A percentile compares a stretch with the other conserved stretches of the same genome.
These are phyloP conservation scores for Lentinula detonsa DNA, from an alignment of 768 basidiomycete genomes.

Conservation along the genomic window DNA sequence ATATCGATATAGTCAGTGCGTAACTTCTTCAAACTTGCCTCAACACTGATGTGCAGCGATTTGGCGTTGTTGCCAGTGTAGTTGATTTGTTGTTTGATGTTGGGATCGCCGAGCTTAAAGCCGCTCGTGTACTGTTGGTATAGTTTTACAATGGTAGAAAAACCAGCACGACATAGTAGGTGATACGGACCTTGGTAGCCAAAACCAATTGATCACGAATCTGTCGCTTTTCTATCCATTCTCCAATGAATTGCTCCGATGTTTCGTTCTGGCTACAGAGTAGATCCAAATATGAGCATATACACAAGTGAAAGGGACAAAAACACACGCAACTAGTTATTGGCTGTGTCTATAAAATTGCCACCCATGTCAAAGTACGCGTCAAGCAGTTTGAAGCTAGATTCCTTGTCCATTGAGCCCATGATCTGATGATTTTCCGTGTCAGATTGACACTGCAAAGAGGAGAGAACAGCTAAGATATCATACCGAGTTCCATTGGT, in stretches of 20 bases:
- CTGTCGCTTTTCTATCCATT: constrained; percentile 33
- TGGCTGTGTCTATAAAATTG: constrained; percentile 13
- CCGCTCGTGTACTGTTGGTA: constrained; percentile 3
- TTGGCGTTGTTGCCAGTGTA: constrained; percentile 32
- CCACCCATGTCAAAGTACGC: constrained; percentile 36
- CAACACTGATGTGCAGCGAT: constrained; percentile 24
- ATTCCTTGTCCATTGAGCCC: constrained; percentile 35
- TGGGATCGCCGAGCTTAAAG: constrained; percentile 2
- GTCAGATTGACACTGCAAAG: background rate
- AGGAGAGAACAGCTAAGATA: no score
- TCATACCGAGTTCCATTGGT: constrained; percentile 17
- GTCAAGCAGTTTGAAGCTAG: constrained; percentile 38
- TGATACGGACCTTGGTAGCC: constrained; percentile 20
- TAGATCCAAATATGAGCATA: background rate
- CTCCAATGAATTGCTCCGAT: constrained; percentile 34
- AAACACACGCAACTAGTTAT: constrained; percentile 24
- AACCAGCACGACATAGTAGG: background rate
- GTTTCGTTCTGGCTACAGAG: constrained; percentile 26
- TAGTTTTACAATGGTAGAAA: background rate
- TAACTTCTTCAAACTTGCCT: constrained; percentile 23
- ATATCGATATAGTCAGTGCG: constrained; percentile 23
- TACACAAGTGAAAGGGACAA: background rate
- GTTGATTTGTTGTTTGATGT: constrained; percentile 15
- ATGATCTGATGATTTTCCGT: constrained; percentile 9
- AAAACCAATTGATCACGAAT: constrained; percentile 35